phyloP scores from a whole-genome alignment of 2,329 filamentous ascomycete species.

The Fusarium xyrophilum region DNA sequence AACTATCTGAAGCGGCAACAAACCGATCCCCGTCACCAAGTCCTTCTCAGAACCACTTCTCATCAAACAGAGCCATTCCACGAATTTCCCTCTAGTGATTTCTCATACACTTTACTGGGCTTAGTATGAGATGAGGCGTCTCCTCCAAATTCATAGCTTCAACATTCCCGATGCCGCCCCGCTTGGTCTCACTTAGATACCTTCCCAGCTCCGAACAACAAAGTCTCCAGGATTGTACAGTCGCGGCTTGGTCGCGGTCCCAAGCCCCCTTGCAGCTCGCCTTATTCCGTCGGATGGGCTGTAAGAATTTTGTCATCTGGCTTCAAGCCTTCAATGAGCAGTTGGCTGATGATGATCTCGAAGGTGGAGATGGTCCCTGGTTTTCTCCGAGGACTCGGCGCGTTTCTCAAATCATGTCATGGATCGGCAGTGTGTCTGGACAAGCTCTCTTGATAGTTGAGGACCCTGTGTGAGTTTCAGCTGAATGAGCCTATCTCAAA shows the following conservation, averaged over 20 bases:
- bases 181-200: neutral
- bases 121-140: rapidly evolving
- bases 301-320: rapidly evolving
- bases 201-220: neutral
- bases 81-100: neutral
- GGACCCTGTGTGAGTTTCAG: neutral
- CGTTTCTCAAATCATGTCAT: neutral
- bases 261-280: neutral
- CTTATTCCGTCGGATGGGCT: neutral
- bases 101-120: rapidly evolving
- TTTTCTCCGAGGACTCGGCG: too few species aligned
- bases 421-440: neutral
- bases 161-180: rapidly evolving
- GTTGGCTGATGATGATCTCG: neutral
- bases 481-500: neutral
- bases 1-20: neutral
- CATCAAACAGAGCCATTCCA: neutral
- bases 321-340: neutral
- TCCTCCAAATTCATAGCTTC: rapidly evolving
- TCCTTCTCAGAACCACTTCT: neutral
- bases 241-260: rapidly evolving
- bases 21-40: rapidly evolving
- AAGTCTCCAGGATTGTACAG: neutral
- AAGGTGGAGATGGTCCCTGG: too few species aligned
- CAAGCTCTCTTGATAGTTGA: neutral